These are phyloP conservation scores for Lenzites betulinus DNA, from an alignment of 768 basidiomycete species.

Conservation along the genomic window DNA sequence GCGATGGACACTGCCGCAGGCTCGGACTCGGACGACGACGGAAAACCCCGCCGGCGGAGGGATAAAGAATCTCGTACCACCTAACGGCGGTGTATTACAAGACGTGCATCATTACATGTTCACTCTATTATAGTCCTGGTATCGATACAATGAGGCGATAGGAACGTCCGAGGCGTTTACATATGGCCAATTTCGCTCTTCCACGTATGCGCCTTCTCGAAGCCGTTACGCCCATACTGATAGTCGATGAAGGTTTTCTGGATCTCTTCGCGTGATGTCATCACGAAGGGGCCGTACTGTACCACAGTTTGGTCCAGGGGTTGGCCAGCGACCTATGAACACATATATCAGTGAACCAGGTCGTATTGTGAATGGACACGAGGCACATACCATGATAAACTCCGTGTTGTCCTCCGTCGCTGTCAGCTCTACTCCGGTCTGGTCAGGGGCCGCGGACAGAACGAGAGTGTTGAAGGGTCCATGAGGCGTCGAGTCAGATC, in stretches of 20 bases:
- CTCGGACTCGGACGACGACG: slow-evolving; percentile 31
- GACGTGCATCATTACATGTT: neutral
- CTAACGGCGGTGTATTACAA: neutral
- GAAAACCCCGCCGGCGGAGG: slow-evolving; percentile 29
- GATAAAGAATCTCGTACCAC: slow-evolving; percentile 17
- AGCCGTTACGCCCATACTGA: slow-evolving; percentile 78
- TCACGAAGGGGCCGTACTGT: slow-evolving; percentile 88
- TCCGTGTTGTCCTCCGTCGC: slow-evolving; percentile 65
- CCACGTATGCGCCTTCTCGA: slow-evolving; percentile 89
- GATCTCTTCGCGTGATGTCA: slow-evolving; percentile 81
- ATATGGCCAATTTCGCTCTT: slow-evolving; percentile 70
- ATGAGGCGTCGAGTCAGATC: slow-evolving; percentile 47
- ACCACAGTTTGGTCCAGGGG: slow-evolving; percentile 87
- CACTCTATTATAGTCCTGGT: neutral
- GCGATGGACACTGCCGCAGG: neutral
- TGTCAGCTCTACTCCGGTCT: slow-evolving; percentile 71
- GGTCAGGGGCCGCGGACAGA: slow-evolving; percentile 57
- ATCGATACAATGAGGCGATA: neutral
- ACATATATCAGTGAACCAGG: neutral
- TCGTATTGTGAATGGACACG: neutral
- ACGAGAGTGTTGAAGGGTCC: slow-evolving; percentile 79
- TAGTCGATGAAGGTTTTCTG: slow-evolving; percentile 83
- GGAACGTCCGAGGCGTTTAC: neutral
- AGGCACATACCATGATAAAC: slow-evolving; percentile 62
- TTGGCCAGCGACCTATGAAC: slow-evolving; percentile 76